Percentiles rank a stretch among this genome's conserved stretches.
Evolutionary conservation across 169 alveolate species (phyloP).

Genomic region (Theileria parva): DNA sequence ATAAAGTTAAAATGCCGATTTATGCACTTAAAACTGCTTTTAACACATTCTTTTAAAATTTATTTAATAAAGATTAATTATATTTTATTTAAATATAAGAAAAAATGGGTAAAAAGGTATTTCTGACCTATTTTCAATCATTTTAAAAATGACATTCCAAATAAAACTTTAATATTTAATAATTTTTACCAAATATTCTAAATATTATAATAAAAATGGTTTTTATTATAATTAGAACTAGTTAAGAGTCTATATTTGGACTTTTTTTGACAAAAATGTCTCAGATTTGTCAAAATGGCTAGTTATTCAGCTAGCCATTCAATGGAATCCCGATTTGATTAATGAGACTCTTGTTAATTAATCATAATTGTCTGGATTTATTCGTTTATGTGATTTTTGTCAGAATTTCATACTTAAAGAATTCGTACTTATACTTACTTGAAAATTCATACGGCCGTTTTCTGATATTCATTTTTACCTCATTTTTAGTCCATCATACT

Average conservation of each 20-base stretch:
- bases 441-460: not conserved
- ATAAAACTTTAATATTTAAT: too few species aligned
- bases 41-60: too few species aligned
- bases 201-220: too few species aligned
- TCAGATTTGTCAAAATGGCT: not conserved
- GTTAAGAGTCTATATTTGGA: not conserved
- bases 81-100: not conserved
- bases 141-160: not conserved
- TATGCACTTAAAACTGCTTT: not conserved
- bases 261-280: not conserved
- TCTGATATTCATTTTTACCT: not conserved
- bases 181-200: not conserved
- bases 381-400: not conserved
- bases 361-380: constrained; percentile 1
- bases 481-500: not conserved
- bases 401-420: constrained; percentile 7
- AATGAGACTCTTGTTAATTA: not conserved
- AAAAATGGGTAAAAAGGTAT: not conserved
- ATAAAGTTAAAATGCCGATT: too few species aligned
- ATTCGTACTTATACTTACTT: constrained; percentile 6
- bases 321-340: not conserved
- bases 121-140: not conserved
- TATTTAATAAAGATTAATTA: too few species aligned
- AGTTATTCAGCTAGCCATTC: not conserved
- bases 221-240: too few species aligned